Evolutionary conservation across 331 rosid species (phyloP), one percentile per base, ranked within the genome.

Genomic region (Rosa hybrid): DNA sequence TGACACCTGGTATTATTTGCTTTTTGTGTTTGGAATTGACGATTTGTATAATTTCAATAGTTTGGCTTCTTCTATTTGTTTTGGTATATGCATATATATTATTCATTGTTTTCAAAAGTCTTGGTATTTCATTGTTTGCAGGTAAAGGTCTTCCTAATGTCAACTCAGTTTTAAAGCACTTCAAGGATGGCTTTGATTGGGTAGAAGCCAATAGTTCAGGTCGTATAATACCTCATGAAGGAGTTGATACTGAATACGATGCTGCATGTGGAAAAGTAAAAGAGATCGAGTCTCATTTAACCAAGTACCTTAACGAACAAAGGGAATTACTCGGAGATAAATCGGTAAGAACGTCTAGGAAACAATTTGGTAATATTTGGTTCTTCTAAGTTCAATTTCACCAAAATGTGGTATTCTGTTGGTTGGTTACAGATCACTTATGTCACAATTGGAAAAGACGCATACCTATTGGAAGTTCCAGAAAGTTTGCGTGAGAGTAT

Each of bases 101-200:
- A 34, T 62, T 44, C 45, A 27, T 62, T 25, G 20, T 44, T 60
- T 17, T 10, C 0, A 46, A 46, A 60, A 27, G 6, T 75, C 70
- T 81, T 72, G 77, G 68, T 72, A 56, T 73, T 74, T 60, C 76
- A 48, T 74, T 17, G 56, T 80, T 57, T 91, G 77, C 84, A 92
- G 97, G 97, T 70, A 83, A 86, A 87, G 96, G 91, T 59, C 89
- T 95, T 87, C 96, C 92, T 30, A 89, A 90, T 81, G 83, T 91
- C 75, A 67, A 76, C 65, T 56, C 80, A 72, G 84, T 88, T 86
- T 77, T 95, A 67, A 86, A 86, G 68, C 90, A 91, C 85, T 95
- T 95, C 89, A 93, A 95, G 87, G 92, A 85, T 72, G 94, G 98
- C 76, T 95, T 95, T 87, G 94, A 95, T 85, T 95, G 99, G 99